Evolutionary conservation across 257 asterid species (phyloP).

Genomic region (Prunella vulgaris): DNA sequence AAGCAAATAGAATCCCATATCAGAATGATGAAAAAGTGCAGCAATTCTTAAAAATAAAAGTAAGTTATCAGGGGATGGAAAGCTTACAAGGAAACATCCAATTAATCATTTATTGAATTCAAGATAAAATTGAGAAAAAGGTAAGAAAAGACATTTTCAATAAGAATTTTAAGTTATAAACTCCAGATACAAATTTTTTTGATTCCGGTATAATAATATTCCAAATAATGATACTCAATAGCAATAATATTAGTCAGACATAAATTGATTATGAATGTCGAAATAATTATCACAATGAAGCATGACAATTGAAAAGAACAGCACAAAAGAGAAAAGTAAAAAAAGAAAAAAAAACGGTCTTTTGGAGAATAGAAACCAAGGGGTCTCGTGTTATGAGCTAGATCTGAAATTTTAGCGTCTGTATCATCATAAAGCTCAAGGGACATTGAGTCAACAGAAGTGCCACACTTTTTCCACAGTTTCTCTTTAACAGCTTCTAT

Average conservation of each 20-base stretch:
- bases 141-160: not conserved
- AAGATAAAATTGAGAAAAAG: not conserved
- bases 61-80: not conserved
- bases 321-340: slow-evolving; percentile 14
- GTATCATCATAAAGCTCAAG: slow-evolving; percentile 86
- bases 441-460: slow-evolving; percentile 75
- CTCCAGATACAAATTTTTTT: not conserved
- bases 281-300: not conserved
- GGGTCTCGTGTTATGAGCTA: slow-evolving; percentile 53
- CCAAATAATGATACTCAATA: not conserved
- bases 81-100: not conserved
- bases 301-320: not conserved
- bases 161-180: not conserved
- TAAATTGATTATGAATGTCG: not conserved
- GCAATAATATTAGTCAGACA: no score
- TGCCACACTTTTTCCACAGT: slow-evolving; percentile 91
- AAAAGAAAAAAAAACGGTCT: slow-evolving; percentile 71
- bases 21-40: not conserved
- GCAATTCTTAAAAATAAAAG: no score
- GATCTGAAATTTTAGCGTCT: slow-evolving; percentile 55
- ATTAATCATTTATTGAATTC: not conserved
- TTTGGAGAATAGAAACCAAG: slow-evolving; percentile 89
- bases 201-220: not conserved
- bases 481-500: slow-evolving; percentile 87
- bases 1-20: slow-evolving; percentile 13